Evolutionary conservation across 805 yeast genomes (phyloP).

Genomic region (Scheffersomyces spartinae): DNA sequence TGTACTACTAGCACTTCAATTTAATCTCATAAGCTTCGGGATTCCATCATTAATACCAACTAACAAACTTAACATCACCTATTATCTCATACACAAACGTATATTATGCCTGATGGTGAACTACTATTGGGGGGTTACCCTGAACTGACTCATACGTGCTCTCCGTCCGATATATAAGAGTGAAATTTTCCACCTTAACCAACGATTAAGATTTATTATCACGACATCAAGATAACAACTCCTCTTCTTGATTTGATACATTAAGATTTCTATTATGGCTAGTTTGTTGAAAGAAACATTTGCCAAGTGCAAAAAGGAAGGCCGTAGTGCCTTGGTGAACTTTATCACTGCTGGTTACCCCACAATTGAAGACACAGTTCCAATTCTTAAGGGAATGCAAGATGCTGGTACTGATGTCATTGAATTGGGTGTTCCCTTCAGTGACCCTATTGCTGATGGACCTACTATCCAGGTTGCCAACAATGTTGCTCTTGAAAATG

Average conservation of each 20-base stretch:
- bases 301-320: constrained; percentile 45
- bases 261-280: constrained; percentile 26
- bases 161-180: not conserved
- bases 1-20: too few species aligned
- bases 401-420: constrained; percentile 92
- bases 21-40: too few species aligned
- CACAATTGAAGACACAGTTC: constrained; percentile 74
- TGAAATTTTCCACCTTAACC: not conserved
- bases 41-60: not conserved
- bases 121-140: constrained; percentile 10
- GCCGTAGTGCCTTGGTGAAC: constrained; percentile 81
- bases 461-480: constrained; percentile 92
- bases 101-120: constrained; percentile 21
- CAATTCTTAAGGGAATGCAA: constrained; percentile 78
- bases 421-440: constrained; percentile 92
- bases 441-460: constrained; percentile 99
- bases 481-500: constrained; percentile 70
- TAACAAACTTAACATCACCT: not conserved
- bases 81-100: constrained; percentile 8
- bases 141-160: constrained; percentile 15
- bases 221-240: not conserved
- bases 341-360: constrained; percentile 96
- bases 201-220: not conserved
- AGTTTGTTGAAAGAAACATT: constrained; percentile 47
- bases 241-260: not conserved